Percentiles rank a stretch among this genome's conserved stretches.
Evolutionary conservation across 2,329 filamentous ascomycete genomes (phyloP).

Genomic region (Rutstroemia sp.): DNA sequence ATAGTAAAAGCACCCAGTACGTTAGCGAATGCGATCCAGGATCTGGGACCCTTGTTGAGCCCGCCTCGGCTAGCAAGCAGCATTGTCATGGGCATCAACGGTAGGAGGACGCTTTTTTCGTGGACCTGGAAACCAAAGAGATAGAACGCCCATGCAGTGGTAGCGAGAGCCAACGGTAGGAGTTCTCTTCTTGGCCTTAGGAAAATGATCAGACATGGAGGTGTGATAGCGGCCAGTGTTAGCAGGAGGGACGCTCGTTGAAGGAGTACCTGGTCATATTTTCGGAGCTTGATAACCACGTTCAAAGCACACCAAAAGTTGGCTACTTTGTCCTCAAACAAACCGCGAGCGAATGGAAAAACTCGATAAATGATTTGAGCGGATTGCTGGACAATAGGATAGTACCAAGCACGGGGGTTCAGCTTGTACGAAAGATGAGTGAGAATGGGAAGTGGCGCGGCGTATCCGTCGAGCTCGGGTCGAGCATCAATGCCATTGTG

Average conservation of each 20-base stretch:
- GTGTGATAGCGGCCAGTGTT: constrained; percentile 69
- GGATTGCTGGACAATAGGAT: constrained; percentile 69
- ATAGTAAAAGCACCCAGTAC: constrained; percentile 85
- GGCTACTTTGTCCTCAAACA: constrained; percentile 98
- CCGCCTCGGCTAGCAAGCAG: constrained; percentile 74
- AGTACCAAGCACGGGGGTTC: constrained; percentile 61
- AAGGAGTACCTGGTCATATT: constrained; percentile 63
- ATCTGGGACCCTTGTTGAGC: constrained; percentile 65
- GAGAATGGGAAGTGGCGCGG: constrained; percentile 56
- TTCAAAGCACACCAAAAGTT: constrained; percentile 97
- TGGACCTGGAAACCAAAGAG: constrained; percentile 97
- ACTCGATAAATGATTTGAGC: constrained; percentile 84
- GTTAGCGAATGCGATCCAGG: constrained; percentile 97
- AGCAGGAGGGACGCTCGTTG: constrained; percentile 68
- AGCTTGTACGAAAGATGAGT: constrained; percentile 50
- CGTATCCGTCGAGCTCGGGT: constrained; percentile 49
- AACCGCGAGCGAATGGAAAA: constrained; percentile 89
- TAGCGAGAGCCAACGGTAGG: constrained; percentile 71
- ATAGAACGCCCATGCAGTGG: constrained; percentile 94
- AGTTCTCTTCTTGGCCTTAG: constrained; percentile 68
- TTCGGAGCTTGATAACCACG: constrained; percentile 77
- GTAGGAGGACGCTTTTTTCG: constrained; percentile 92
- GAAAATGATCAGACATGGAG: constrained; percentile 75
- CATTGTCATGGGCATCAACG: constrained; percentile 87
- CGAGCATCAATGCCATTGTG: constrained; percentile 54